phyloP scores from a whole-genome alignment of 2,329 filamentous ascomycete species.

The Neonectria ditissima region DNA sequence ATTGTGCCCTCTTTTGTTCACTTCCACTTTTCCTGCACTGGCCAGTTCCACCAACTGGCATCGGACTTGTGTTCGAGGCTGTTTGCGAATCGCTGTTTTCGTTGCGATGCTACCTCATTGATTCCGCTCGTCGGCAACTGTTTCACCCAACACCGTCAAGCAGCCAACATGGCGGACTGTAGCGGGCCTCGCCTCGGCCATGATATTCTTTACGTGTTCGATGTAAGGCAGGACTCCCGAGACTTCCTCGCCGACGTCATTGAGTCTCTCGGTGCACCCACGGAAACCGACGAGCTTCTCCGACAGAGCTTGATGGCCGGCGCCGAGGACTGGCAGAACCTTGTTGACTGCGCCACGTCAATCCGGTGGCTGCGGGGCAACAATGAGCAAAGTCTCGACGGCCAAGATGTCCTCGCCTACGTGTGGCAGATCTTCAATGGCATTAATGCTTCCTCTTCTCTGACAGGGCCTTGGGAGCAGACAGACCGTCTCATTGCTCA shows the following conservation, averaged over 20 bases:
- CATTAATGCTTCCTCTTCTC: slow-evolving; percentile 7
- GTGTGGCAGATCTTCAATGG: slow-evolving; percentile 43
- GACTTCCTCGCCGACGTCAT: slow-evolving; percentile 50
- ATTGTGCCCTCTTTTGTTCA: background rate
- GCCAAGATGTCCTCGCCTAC: slow-evolving; percentile 50
- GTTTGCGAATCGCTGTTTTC: background rate
- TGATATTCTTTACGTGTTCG: slow-evolving; percentile 48
- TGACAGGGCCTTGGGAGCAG: slow-evolving; percentile 46
- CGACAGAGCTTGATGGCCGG: slow-evolving; percentile 49
- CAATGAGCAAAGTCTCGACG: slow-evolving; percentile 43
- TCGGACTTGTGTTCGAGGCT: background rate
- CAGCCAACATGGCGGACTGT: slow-evolving; percentile 29
- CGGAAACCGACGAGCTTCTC: slow-evolving; percentile 46
- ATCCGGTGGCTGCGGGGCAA: slow-evolving; percentile 35
- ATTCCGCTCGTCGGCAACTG: background rate
- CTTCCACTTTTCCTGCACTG: background rate
- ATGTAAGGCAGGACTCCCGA: slow-evolving; percentile 46
- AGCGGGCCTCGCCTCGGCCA: slow-evolving; percentile 40
- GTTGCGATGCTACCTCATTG: background rate
- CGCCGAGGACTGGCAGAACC: slow-evolving; percentile 50
- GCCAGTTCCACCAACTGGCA: background rate
- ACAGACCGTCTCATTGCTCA: slow-evolving; percentile 52
- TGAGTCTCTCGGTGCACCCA: slow-evolving; percentile 41
- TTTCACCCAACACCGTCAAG: background rate
- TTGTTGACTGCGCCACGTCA: slow-evolving; percentile 50